These are phyloP conservation scores for Ganoderma sinense DNA, from an alignment of 1,284 basidiomycete species.

Conservation along the genomic window DNA sequence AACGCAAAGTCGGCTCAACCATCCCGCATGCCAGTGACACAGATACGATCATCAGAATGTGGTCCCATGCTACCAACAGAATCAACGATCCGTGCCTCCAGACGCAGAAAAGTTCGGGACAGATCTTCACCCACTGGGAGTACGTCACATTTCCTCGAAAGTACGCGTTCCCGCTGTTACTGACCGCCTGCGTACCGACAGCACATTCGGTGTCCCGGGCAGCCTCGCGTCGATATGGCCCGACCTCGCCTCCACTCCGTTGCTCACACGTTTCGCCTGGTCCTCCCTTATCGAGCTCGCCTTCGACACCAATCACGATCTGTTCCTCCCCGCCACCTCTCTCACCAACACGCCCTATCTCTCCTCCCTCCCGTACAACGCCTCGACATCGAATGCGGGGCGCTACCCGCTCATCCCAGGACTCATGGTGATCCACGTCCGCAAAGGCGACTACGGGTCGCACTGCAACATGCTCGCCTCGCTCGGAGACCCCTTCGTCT, in stretches of 20 bases:
- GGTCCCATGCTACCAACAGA: constrained; percentile 12
- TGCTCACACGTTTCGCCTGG: constrained; percentile 61
- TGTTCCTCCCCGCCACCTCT: constrained; percentile 39
- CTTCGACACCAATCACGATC: constrained; percentile 45
- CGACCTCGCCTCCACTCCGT: constrained; percentile 55
- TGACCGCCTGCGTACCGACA: constrained; percentile 29
- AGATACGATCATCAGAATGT: background rate
- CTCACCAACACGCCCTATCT: constrained; percentile 10
- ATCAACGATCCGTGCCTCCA: constrained; percentile 30
- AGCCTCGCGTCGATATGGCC: constrained; percentile 54
- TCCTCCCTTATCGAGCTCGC: constrained; percentile 64
- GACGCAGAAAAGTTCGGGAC: constrained; percentile 7
- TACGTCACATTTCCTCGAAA: constrained; percentile 1
- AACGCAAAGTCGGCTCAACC: background rate
- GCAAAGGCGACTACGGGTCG: constrained; percentile 63
- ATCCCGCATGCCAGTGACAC: background rate
- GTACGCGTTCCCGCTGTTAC: background rate
- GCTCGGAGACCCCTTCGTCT: constrained; percentile 49
- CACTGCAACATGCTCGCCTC: constrained; percentile 58
- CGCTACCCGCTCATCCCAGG: constrained; percentile 39
- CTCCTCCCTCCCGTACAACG: constrained; percentile 24
- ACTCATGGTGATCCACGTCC: constrained; percentile 64
- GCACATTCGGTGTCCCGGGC: constrained; percentile 59
- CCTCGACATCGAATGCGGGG: constrained; percentile 16
- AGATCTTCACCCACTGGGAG: constrained; percentile 43